Base-by-base conservation (phyloP, 805 yeast genomes). In the Teunomyces panamensis region DNA sequence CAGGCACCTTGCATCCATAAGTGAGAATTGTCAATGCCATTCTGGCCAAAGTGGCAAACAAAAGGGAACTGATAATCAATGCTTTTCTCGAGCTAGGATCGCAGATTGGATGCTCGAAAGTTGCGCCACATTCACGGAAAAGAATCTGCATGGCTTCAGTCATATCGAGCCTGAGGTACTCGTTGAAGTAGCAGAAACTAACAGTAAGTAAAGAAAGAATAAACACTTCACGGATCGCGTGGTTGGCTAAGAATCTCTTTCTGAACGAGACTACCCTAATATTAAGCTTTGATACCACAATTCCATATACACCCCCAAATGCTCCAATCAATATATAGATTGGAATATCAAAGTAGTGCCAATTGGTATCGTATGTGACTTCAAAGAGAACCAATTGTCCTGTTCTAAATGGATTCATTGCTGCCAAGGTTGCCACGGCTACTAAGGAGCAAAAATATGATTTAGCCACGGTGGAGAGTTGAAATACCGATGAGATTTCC, bases 351-450 rank as follows among this genome's bases (percentile, higher is more conserved):
- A 83, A 84, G 49, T 82, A 79, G 56, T 81, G 89, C 99, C 99
- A 94, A 50, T 83, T 78, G 9, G 83, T 81, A 56, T 88, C 91
- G 63, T 90, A 95, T 11, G 79, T 78, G n/a, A 94, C 97, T 59
- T 90, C 89, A 65, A 94, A 94, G 66, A 94, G 72, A 10, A 94
- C 97, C 53, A 94, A 79, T 66, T 91, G 96, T 1, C 99, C 99
- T 0, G 94, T 89, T 59, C 97, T 75, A 61, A 91, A 94, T 1
- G 99, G 98, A 58, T 95, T 88, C 56, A 91, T 74, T 8, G 84
- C 74, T 27, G 96, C 84, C 28, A 94, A 70, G 0, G 89, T 84
- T 0, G 89, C 80, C 0, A 91, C 92, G 0, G 97, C 97, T 1
- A 89, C 81, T 49, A 95, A 69, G 1, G 97, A 87, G 57, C 97